Percentiles rank a stretch among this genome's conserved stretches.
These are phyloP conservation scores for Aspergillus calidoustus DNA, from an alignment of 2,329 filamentous ascomycete genomes.

Conservation along the genomic window DNA sequence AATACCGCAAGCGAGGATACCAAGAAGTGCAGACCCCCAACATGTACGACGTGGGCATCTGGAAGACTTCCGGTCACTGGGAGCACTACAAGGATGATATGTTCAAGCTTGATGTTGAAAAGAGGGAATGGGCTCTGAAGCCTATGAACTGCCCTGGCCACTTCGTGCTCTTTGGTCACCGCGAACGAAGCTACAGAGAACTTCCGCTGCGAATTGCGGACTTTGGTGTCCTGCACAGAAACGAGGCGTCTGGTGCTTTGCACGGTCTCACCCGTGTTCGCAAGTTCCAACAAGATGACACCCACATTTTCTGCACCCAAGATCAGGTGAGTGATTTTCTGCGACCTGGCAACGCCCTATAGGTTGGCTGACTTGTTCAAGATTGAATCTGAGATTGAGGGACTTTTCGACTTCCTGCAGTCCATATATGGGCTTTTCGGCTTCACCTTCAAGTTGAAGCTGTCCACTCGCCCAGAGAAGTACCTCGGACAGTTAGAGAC, in stretches of 20 bases:
- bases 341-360: neutral
- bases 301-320: slow-evolving; percentile 91
- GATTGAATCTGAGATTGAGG: slow-evolving; percentile 75
- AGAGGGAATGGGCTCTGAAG: slow-evolving; percentile 84
- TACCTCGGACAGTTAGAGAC: slow-evolving; percentile 84
- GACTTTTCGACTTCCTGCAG: slow-evolving; percentile 84
- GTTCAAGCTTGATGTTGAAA: slow-evolving; percentile 83
- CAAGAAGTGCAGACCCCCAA: slow-evolving; percentile 95
- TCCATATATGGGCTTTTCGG: slow-evolving; percentile 81
- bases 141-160: slow-evolving; percentile 99
- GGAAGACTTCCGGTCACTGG: slow-evolving; percentile 97
- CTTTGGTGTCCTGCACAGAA: slow-evolving; percentile 92
- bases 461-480: slow-evolving; percentile 89
- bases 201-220: slow-evolving; percentile 92
- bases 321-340: slow-evolving; percentile 60
- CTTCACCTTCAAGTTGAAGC: slow-evolving; percentile 90
- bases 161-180: slow-evolving; percentile 82
- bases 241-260: slow-evolving; percentile 91
- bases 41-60: slow-evolving; percentile 91
- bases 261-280: slow-evolving; percentile 89
- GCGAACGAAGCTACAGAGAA: slow-evolving; percentile 84
- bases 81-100: slow-evolving; percentile 93
- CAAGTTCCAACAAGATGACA: slow-evolving; percentile 94
- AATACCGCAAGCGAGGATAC: slow-evolving; percentile 94
- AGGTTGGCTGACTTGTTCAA: slow-evolving; percentile 31